Evolutionary conservation across 2,329 filamentous ascomycete species (phyloP).

Genomic region (Ophiostoma australiae): DNA sequence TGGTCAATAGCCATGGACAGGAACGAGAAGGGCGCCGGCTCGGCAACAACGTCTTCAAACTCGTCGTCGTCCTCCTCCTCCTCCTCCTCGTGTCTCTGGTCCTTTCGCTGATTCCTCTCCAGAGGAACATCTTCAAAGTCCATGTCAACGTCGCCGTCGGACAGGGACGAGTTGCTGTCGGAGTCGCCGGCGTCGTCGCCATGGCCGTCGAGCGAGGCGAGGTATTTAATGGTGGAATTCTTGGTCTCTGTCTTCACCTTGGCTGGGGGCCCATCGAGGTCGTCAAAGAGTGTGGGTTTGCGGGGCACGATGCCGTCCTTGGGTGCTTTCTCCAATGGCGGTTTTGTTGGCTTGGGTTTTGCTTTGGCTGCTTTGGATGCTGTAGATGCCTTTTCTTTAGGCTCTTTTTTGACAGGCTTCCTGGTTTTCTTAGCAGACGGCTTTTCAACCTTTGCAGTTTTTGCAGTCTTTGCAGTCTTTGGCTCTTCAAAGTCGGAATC

Average conservation of each 20-base stretch:
- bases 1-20: slow-evolving; percentile 30
- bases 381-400: not conserved
- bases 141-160: slow-evolving; percentile 38
- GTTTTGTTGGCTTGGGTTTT: not conserved
- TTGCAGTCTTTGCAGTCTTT: not conserved
- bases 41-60: slow-evolving; percentile 21
- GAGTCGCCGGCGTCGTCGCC: slow-evolving; percentile 41
- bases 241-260: not conserved
- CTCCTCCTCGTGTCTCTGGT: slow-evolving; percentile 37
- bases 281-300: slow-evolving; percentile 16
- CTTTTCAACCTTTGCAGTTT: not conserved
- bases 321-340: not conserved
- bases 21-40: slow-evolving; percentile 31
- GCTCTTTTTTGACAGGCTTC: not conserved
- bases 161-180: slow-evolving; percentile 48
- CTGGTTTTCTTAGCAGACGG: too few species aligned
- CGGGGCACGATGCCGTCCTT: not conserved
- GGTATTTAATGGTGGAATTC: not conserved
- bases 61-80: slow-evolving; percentile 31
- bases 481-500: not conserved
- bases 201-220: not conserved
- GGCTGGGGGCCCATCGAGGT: not conserved
- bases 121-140: slow-evolving; percentile 52
- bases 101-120: slow-evolving; percentile 29
- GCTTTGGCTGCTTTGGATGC: not conserved